Base-by-base conservation (phyloP, 1,284 basidiomycete species). In the Mycena citricolor region DNA sequence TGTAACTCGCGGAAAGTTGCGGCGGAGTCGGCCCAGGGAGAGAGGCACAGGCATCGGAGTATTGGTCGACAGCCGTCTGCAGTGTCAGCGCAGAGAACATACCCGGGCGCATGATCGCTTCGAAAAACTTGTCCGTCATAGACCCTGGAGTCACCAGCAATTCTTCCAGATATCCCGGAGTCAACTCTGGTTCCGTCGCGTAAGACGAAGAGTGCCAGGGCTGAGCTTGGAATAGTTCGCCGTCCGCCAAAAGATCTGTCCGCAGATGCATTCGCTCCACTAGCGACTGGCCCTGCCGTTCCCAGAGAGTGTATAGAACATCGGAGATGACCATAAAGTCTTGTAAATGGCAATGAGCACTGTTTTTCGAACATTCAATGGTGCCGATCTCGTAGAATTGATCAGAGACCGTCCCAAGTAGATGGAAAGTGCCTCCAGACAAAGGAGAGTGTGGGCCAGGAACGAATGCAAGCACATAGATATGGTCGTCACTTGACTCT, bases 91-190 rank as follows among this genome's bases (percentile, higher is more conserved):
- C 71, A 4, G 94, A 94, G 66, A 95, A 97, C 40, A 90, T 76
- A 16, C 90, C 90, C 0, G 94, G 93, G 31, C 83, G 76, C 71
- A 94, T 81, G 49, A 95, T 76, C 35, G 86, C 89, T 42, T 82
- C 74, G 57, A 93, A 75, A 64, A 93, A 94, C 47, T 83, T 84
- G 46, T 84, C 81, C 1, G 85, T 68, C 68, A 91, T 67, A 1
- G 89, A 87, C n/a, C 76, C 86, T 34, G 77, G 75, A 29, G 74
- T 71, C 45, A 85, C 69, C 43, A 94, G 75, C 37, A 87, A 73
- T 55, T 91, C 86, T 60, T 94, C 91, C 49, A 95, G 81, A 64
- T 88, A 86, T 8, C 83, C 77, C n/a, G 92, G 86, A 2, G 90
- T 90, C 50, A 90, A 73, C 44, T 85, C 83, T n/a, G 76, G 71